Base-by-base conservation (phyloP, 129 eudicot genomes). In the Artemisia argyi region DNA sequence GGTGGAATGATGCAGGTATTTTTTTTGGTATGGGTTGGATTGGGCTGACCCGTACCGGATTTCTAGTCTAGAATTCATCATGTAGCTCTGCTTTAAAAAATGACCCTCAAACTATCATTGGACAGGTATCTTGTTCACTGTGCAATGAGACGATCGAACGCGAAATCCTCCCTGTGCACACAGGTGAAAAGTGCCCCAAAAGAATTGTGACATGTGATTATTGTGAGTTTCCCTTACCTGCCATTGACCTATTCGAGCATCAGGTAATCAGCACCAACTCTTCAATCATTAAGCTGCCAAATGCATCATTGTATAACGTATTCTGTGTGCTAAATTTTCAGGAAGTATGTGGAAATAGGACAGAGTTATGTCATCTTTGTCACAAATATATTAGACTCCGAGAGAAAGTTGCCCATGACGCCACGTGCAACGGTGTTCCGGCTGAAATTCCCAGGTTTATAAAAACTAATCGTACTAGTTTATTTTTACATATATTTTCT, bases 321-420 rank as follows among this genome's bases (percentile, higher is more conserved):
- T n/a, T n/a, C n/a, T n/a, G n/a, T 20, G 22, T 20, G 22, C 59
- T 11, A 13, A 16, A 28, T 64, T 72, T 68, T 57, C 82, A 89
- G 94, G 97, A 91, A 75, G 90, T 91, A 16, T 91, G 97, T 82
- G 97, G 97, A 62, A 91, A 88, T 55, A 87, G 97, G 32, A 91
- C 97, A 55, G 97, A 91, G 68, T 58, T 78, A 18, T 91, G 97
- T 57, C 78, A 83, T 66, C 62, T 84, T 39, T 88, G 97, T 54
- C 78, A 73, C 70, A 84, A 80, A 70, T 91, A 91, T 59, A 84
- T 91, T n/a, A 83, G 88, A 78, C 84, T 88, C 52, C 96, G 96
- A 46, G 97, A 91, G 75, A 85, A 75, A 62, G 56, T 51, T 73
- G 81, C 71, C 65, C 97, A 88, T 78, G 96, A 85, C 68, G 83